Base-by-base conservation (phyloP, 2,329 filamentous ascomycete species). In the Sordariomycetes sp. region DNA sequence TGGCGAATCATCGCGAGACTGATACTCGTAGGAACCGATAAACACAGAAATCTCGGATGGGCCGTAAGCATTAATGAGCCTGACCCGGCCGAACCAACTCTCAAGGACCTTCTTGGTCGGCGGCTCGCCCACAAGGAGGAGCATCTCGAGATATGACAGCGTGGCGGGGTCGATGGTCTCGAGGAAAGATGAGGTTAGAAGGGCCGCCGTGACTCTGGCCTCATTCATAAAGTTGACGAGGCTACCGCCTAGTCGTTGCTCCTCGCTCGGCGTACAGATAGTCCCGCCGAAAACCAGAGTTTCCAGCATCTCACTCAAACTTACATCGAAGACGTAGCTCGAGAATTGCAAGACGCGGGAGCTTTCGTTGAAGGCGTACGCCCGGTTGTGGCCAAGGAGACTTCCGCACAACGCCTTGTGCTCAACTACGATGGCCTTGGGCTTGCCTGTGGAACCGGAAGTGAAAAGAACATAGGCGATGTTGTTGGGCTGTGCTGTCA, bases 401-500 rank as follows among this genome's bases (percentile, higher is more conserved):
- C 18, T 23, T 9, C n/a, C 25, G 9, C n/a, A n/a, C n/a, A 33
- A n/a, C 9, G 31, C 19, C 11, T 23, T 18, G 20, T 33, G 31
- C 21, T 33, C 31, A 24, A 43, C 35, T 15, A 73, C 55, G 16
- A 74, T 67, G 16, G 71, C 71, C 53, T 75, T 75, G 11, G 71
- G 71, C 31, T 61, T 61, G 8, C 71, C 71, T 1, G 71, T 75
- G 36, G 68, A 75, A 14, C 71, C 71, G 4, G 70, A 75, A 18
- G 71, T 75, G 46, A 74, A 75, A 17, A 33, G 11, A 15, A 33
- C 15, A 16, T 33, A 33, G 19, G 14, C 20, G n/a, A 21, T 12
- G 4, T 33, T 21, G n/a, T 21, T 6, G 3, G 31, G 31, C 14
- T 19, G 14, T 8, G 25, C 31, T 9, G 10, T 7, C 9, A 20